Evolutionary conservation across 2,329 filamentous ascomycete species (phyloP).

Genomic region (Leptosphaerulina australis): DNA sequence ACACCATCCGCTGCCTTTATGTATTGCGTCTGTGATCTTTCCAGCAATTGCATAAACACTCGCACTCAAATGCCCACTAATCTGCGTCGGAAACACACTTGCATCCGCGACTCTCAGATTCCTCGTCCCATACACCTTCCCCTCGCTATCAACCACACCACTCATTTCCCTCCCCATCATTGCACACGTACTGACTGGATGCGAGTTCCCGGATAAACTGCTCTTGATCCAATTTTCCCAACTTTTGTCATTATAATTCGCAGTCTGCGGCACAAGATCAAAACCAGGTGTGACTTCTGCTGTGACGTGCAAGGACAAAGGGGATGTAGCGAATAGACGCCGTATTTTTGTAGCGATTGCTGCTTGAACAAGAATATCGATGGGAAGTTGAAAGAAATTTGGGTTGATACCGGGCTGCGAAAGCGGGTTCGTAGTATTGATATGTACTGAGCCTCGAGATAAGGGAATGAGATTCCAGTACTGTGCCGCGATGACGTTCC

Average conservation of each 20-base stretch:
- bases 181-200: constrained; percentile 43
- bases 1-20: too few relatives aligned
- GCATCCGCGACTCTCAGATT: constrained; percentile 49
- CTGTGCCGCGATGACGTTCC: constrained; percentile 44
- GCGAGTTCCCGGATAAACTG: constrained; percentile 35
- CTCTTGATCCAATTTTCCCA: constrained; percentile 35
- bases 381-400: constrained; percentile 51
- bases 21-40: constrained; percentile 39
- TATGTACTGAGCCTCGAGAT: constrained; percentile 45
- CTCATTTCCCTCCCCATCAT: constrained; percentile 43
- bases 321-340: constrained; percentile 36
- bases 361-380: constrained; percentile 46
- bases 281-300: constrained; percentile 31
- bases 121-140: constrained; percentile 42
- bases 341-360: constrained; percentile 43
- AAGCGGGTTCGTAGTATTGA: constrained; percentile 39
- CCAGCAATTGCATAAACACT: constrained; percentile 50
- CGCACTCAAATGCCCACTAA: constrained; percentile 44
- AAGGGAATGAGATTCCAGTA: constrained; percentile 49
- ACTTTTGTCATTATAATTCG: constrained; percentile 21
- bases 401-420: constrained; percentile 50
- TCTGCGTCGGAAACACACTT: constrained; percentile 44
- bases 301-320: constrained; percentile 30
- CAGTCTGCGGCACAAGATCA: constrained; percentile 27
- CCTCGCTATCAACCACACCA: constrained; percentile 43